Conservation (phyloP, 2,329 filamentous ascomycete genomes). For the Aspergillus proliferans region DNA sequence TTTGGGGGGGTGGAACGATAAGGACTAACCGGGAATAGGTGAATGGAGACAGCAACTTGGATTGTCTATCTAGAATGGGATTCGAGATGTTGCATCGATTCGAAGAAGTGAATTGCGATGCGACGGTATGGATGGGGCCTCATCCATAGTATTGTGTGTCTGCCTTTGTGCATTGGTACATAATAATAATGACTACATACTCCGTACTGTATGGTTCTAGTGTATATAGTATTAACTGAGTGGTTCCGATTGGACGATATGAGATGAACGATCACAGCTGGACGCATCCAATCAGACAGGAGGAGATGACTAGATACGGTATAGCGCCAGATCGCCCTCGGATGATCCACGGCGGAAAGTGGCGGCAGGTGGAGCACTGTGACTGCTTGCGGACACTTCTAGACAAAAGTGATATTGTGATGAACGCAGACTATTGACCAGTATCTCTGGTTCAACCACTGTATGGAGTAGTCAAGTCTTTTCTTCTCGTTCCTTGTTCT, state of each 20-base stretch:
- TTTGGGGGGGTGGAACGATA: background rate
- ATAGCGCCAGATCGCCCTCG: background rate
- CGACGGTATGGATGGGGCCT: slow-evolving; percentile 53
- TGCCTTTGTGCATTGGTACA: background rate
- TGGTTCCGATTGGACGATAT: background rate
- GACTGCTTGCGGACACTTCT: too few species aligned
- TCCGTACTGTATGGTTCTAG: too few species aligned
- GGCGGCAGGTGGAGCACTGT: background rate
- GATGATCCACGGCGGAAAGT: background rate
- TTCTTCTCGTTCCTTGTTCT: too few species aligned
- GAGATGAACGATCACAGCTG: background rate
- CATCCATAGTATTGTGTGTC: slow-evolving; percentile 17
- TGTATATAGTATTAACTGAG: background rate
- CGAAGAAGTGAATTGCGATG: slow-evolving; percentile 70
- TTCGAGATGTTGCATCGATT: slow-evolving; percentile 73
- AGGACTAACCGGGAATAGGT: slow-evolving; percentile 46
- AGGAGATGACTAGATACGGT: background rate
- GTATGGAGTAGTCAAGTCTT: background rate
- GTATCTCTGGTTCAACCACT: background rate
- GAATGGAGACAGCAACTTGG: slow-evolving; percentile 64
- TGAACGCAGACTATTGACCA: background rate
- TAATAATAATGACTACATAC: too few species aligned
- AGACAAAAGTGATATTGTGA: background rate
- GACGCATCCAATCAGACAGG: background rate
- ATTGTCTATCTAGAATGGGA: slow-evolving; percentile 70